Percentiles rank a stretch among this genome's conserved stretches.
These are phyloP conservation scores for Adenanthera pavonina DNA, from an alignment of 306 rosid species.

Conservation along the genomic window DNA sequence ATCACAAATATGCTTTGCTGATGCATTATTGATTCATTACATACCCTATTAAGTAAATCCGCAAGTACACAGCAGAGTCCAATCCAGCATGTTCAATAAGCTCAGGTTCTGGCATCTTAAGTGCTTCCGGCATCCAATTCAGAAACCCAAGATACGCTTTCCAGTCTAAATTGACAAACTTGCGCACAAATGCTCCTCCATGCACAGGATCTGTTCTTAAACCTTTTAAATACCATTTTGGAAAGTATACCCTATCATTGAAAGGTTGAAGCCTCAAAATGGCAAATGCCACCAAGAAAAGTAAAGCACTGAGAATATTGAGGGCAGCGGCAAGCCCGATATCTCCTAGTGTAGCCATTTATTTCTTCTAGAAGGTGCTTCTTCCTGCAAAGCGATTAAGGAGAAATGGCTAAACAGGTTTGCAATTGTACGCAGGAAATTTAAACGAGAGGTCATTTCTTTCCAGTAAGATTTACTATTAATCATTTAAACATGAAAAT, in stretches of 20 bases:
- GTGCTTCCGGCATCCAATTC: constrained; percentile 97
- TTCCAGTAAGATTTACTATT: not conserved
- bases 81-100: constrained; percentile 96
- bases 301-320: constrained; percentile 74
- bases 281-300: constrained; percentile 83
- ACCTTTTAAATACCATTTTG: constrained; percentile 92
- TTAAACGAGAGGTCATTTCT: constrained; percentile 13
- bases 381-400: constrained; percentile 50
- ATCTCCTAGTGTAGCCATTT: constrained; percentile 83
- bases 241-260: constrained; percentile 94
- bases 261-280: constrained; percentile 94
- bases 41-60: constrained; percentile 94
- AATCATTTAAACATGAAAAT: not conserved
- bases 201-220: constrained; percentile 76
- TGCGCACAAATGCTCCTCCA: constrained; percentile 72
- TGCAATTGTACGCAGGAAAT: constrained; percentile 25
- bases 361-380: constrained; percentile 6
- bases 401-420: not conserved
- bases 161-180: constrained; percentile 87
- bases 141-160: constrained; percentile 72
- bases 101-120: constrained; percentile 93
- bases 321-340: constrained; percentile 77
- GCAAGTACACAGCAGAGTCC: constrained; percentile 93
- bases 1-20: not conserved
- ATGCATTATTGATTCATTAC: constrained; percentile 2